These are phyloP conservation scores for Periconia sp. DNA, from an alignment of 2,329 filamentous ascomycete species.

Conservation along the genomic window DNA sequence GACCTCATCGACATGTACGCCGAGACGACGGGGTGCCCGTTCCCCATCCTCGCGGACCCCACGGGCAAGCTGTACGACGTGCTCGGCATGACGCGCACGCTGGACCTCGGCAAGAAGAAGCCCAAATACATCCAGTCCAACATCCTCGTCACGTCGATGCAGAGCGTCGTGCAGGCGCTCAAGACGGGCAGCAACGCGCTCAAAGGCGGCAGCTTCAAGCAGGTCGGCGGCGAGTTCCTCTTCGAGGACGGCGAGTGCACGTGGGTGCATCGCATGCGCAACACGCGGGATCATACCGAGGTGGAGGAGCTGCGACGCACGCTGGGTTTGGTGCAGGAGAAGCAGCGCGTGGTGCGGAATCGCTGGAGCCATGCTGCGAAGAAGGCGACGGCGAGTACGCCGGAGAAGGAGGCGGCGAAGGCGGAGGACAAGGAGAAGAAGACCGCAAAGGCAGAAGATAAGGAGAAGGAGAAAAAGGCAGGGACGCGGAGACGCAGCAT, in stretches of 20 bases:
- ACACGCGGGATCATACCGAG: conserved; percentile 76
- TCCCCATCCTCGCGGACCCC: conserved; percentile 78
- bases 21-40: conserved; percentile 64
- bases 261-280: conserved; percentile 83
- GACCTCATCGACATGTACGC: conserved; percentile 69
- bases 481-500: background rate
- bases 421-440: conserved; percentile 20
- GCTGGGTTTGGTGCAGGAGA: conserved; percentile 50
- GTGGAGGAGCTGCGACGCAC: conserved; percentile 66
- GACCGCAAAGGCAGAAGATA: conserved; percentile 21
- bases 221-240: conserved; percentile 79
- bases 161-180: conserved; percentile 62
- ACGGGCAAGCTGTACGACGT: conserved; percentile 65
- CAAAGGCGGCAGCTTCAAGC: conserved; percentile 66
- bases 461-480: conserved; percentile 17
- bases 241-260: conserved; percentile 70
- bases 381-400: conserved; percentile 21
- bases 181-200: conserved; percentile 61
- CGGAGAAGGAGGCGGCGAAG: conserved; percentile 21
- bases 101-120: conserved; percentile 57
- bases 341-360: conserved; percentile 30
- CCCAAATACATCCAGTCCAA: conserved; percentile 67
- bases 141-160: conserved; percentile 48
- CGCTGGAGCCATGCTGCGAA: conserved; percentile 39
- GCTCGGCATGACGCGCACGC: conserved; percentile 69